These are phyloP conservation scores for Melampsora larici-populina DNA, from an alignment of 1,284 basidiomycete genomes.

Conservation along the genomic window DNA sequence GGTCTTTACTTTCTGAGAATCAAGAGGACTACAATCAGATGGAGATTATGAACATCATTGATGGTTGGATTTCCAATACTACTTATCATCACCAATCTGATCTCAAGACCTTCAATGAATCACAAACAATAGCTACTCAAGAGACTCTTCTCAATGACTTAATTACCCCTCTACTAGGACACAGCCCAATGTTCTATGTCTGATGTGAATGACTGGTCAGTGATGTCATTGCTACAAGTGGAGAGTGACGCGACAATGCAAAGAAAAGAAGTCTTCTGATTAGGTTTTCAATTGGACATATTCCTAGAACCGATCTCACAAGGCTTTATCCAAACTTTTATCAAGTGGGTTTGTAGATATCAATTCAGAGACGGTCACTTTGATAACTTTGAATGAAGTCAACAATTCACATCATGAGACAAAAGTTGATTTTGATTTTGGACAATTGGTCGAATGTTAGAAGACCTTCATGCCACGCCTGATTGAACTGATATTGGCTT, in stretches of 20 bases:
- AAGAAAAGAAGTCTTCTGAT: too few species aligned
- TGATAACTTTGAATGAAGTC: too few species aligned
- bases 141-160: not conserved
- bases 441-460: conserved; percentile 28
- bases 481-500: conserved; percentile 34
- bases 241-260: too few species aligned
- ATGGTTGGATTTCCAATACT: not conserved
- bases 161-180: conserved; percentile 19
- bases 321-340: conserved; percentile 35
- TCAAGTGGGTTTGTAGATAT: conserved; percentile 23
- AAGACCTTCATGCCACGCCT: conserved; percentile 36
- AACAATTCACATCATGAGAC: too few species aligned
- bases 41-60: not conserved
- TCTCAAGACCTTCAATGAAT: not conserved
- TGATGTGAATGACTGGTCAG: conserved; percentile 35
- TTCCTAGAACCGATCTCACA: conserved; percentile 33
- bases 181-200: conserved; percentile 30
- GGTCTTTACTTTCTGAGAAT: not conserved
- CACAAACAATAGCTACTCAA: not conserved
- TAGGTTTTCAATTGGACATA: too few species aligned
- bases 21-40: not conserved
- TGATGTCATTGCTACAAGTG: not conserved
- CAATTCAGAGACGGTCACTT: too few species aligned
- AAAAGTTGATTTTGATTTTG: too few species aligned
- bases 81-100: not conserved